Base-by-base conservation (phyloP, 2,329 filamentous ascomycete species). In the Westerdykella ornata region DNA sequence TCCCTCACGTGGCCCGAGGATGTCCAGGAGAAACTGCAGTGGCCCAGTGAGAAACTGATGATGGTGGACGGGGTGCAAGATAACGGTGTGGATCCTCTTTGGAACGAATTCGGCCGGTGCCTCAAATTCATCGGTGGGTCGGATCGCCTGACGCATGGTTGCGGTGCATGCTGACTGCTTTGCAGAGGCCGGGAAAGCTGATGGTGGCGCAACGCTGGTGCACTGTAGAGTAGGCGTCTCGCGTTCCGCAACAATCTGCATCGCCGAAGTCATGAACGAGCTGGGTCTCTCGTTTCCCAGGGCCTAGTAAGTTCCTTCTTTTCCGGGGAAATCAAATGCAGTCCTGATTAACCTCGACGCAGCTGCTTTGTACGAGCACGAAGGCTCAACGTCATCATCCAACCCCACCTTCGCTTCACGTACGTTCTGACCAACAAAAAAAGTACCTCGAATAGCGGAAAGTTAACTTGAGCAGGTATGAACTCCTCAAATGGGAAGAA, bases 221-320 rank as follows among this genome's bases (percentile, higher is more conserved):
- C 92, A 98, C 64, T 98, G 92, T 63, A 84, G 92, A 14, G 92
- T 98, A 6, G 92, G 92, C 36, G 92, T 98, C 41, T 96, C 89
- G 38, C 80, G 92, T 38, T 95, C 88, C 48, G 92, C 92, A 11
- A 98, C 90, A 1, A 96, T 98, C 47, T 97, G 92, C 63, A 98
- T 98, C 57, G 92, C 92, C n/a, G 89, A 97, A 66, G 88, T 97
- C 28, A 98, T 98, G 92, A 81, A 83, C 28, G 75, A 83, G 18
- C 68, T 88, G 54, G 75, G 80, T 16, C 70, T 96, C 50, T 92
- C 88, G 0, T 90, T 97, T 55, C 88, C 92, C 11, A 78, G 86
- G 41, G 92, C 92, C 44, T 98, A 98, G 75, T 79, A 67, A 63
- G 76, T 72, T 39, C 5, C 12, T 4, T 28, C 2, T 9, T 8